Evolutionary conservation across 257 asterid genomes (phyloP), one percentile per base, ranked within the genome.

Genomic region (Ophiorrhiza pumila): DNA sequence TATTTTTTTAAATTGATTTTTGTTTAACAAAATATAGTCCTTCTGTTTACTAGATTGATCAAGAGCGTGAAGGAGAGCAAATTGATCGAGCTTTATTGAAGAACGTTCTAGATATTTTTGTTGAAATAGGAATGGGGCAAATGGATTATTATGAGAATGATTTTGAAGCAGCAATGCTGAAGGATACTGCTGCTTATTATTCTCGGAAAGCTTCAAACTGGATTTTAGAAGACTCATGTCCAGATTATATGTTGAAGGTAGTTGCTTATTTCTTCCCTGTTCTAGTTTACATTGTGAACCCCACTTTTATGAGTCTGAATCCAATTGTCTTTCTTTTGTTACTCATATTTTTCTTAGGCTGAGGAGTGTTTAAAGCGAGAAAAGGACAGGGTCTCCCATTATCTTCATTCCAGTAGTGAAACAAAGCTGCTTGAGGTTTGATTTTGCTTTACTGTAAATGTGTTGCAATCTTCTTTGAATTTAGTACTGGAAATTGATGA

Each of bases 11-110:
- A 20, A 22, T 64, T 59, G 69, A 74, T 31, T 71, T 42, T 41
- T 35, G 60, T 46, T n/a, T 71, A 29, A 70, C 65, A 18, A 58
- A 37, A 68, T 68, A 23, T 56, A 29, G 4, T 68, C 52, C 31
- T 61, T 10, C 69, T 66, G 73, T 70, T 72, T 43, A 72, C 60
- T 75, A 91, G 99, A 91, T 90, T 79, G 95, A 94, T 79, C 97
- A 90, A 85, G 99, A 95, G 89, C 91, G 99, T 32, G 99, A 95
- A 80, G 98, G 99, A 53, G 96, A 90, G 83, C 98, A 90, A 80
- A 95, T 95, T 77, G 98, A 95, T 71, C 85, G 97, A 77, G 97
- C 99, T 69, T 79, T 92, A 71, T 68, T 95, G 73, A 95, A 95
- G 86, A 95, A 92, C 84, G 93, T 95, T 42, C 77, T 95, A 39